These are phyloP conservation scores for Leishmania tropica DNA, from an alignment of 208 protist genomes.

Conservation along the genomic window DNA sequence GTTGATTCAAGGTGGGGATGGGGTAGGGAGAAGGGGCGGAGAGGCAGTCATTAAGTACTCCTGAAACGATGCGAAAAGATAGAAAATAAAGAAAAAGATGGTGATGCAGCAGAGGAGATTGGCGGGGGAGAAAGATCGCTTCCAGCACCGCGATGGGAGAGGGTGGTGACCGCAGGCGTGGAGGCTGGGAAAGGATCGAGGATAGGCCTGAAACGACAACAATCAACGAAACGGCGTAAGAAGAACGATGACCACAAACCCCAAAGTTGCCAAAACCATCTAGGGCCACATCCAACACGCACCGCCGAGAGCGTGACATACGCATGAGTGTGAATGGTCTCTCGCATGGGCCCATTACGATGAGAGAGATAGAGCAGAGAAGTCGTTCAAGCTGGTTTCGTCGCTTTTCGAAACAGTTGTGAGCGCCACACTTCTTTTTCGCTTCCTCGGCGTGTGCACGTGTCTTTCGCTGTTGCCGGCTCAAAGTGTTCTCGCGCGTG, in stretches of 20 bases:
- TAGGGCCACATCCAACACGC: not conserved
- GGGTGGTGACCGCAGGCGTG: not conserved
- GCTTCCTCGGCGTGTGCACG: not conserved
- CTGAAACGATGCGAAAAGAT: not conserved
- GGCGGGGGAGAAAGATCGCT: not conserved
- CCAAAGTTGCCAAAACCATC: not conserved
- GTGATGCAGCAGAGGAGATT: not conserved
- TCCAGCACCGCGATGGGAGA: no score
- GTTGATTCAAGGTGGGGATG: no score
- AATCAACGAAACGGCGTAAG: not conserved
- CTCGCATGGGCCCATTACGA: not conserved
- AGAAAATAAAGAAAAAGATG: not conserved
- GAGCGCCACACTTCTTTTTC: not conserved
- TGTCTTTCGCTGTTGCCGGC: not conserved
- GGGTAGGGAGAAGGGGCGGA: no score
- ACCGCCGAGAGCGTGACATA: not conserved
- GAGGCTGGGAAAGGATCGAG: not conserved
- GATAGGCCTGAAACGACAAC: not conserved
- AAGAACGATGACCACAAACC: not conserved
- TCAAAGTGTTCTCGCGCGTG: not conserved
- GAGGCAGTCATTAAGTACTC: not conserved
- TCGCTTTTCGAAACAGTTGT: not conserved
- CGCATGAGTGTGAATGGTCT: not conserved
- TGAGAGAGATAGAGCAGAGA: not conserved
- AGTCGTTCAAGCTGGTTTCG: not conserved